These are phyloP conservation scores for Rostrohypoxylon terebratum DNA, from an alignment of 495 filamentous ascomycete species.

Conservation along the genomic window DNA sequence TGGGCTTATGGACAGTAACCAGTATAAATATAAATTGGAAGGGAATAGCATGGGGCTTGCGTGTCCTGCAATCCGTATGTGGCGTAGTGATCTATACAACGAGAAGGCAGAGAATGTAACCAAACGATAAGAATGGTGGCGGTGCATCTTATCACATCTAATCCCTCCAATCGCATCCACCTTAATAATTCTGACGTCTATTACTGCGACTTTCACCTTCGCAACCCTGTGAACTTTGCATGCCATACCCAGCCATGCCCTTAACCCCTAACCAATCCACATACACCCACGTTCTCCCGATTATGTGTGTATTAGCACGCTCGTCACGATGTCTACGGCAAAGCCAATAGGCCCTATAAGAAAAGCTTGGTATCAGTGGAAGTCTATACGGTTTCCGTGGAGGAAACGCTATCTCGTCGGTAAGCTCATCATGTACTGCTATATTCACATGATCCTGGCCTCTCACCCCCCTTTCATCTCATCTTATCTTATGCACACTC, in stretches of 20 bases:
- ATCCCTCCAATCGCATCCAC: neutral
- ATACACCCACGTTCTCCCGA: neutral
- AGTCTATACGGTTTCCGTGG: slow-evolving; percentile 86
- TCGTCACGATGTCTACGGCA: slow-evolving; percentile 27
- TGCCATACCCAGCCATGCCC: neutral
- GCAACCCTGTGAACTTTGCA: neutral
- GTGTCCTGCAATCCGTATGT: neutral
- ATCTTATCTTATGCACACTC: neutral
- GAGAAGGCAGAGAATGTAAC: neutral
- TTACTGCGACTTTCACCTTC: slow-evolving; percentile 4
- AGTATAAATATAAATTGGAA: slow-evolving; percentile 11
- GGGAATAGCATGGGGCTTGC: slow-evolving; percentile 1
- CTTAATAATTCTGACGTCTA: slow-evolving; percentile 43
- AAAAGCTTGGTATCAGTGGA: slow-evolving; percentile 84
- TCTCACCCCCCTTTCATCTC: slow-evolving; percentile 28
- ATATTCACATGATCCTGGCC: slow-evolving; percentile 15
- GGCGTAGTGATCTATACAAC: neutral
- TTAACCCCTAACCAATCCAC: slow-evolving; percentile 5
- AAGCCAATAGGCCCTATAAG: slow-evolving; percentile 55
- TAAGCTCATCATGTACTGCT: slow-evolving; percentile 52
- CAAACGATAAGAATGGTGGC: slow-evolving; percentile 26
- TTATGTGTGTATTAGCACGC: slow-evolving; percentile 7
- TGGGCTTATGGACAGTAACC: neutral
- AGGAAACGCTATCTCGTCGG: slow-evolving; percentile 82
- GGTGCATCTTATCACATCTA: slow-evolving; percentile 33